Conservation (phyloP, 2,329 filamentous ascomycete species). For the Curvularia sp. region DNA sequence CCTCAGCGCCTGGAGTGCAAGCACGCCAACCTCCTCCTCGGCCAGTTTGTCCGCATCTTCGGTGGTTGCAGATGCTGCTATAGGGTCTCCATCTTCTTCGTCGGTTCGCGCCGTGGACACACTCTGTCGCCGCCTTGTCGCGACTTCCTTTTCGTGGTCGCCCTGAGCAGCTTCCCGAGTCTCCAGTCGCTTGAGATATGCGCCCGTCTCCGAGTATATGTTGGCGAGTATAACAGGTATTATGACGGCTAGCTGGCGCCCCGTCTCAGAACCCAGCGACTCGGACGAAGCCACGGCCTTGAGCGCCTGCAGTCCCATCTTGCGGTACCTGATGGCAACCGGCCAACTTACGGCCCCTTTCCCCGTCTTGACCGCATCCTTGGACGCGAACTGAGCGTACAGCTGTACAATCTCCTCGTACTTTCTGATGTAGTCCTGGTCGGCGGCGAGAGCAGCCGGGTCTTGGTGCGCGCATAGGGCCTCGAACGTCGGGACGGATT, state of each 20-base stretch:
- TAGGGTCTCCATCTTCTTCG: constrained; percentile 69
- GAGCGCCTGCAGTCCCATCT: constrained; percentile 69
- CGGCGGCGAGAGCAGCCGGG: constrained; percentile 80
- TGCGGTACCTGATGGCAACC: constrained; percentile 69
- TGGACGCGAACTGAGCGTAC: constrained; percentile 82
- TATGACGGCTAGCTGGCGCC: constrained; percentile 77
- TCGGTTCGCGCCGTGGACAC: constrained; percentile 77
- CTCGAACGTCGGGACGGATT: constrained; percentile 84
- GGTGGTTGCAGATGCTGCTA: constrained; percentile 78
- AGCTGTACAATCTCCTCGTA: constrained; percentile 82
- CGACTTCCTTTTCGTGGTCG: constrained; percentile 69
- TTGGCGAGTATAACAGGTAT: constrained; percentile 89
- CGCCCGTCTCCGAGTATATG: constrained; percentile 75
- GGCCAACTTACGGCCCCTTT: constrained; percentile 68
- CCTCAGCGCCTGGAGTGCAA: constrained; percentile 86
- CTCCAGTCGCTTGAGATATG: constrained; percentile 72
- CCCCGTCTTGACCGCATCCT: constrained; percentile 55
- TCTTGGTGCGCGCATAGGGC: constrained; percentile 91
- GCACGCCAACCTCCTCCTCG: constrained; percentile 83
- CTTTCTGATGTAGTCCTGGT: constrained; percentile 80
- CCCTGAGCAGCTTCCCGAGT: constrained; percentile 72
- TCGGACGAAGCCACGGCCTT: constrained; percentile 82
- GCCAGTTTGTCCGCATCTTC: constrained; percentile 88
- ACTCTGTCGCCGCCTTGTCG: constrained; percentile 74
- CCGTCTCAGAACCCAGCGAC: constrained; percentile 74